These are phyloP conservation scores for Begonia peltatifolia DNA, from an alignment of 306 rosid genomes.

Conservation along the genomic window DNA sequence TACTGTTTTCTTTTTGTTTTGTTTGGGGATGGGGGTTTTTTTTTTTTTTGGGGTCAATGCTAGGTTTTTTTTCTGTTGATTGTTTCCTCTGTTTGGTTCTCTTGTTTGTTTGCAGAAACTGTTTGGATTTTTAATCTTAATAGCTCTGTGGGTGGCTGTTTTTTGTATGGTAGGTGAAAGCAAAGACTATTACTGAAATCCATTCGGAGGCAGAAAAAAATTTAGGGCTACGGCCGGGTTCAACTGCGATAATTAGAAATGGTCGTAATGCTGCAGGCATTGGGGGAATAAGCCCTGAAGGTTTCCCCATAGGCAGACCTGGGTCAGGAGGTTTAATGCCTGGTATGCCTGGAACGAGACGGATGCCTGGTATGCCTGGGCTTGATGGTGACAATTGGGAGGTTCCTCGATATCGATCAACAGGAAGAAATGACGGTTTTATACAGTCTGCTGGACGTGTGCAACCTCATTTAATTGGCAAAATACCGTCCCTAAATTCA, in stretches of 20 bases:
- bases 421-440: constrained; percentile 10
- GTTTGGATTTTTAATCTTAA: not conserved
- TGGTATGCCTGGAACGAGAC: constrained; percentile 19
- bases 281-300: constrained; percentile 18
- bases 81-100: too few relatives aligned
- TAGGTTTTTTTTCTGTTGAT: too few relatives aligned
- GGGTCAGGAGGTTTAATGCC: constrained; percentile 16
- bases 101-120: too few relatives aligned
- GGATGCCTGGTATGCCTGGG: constrained; percentile 32
- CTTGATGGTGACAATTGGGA: constrained; percentile 25
- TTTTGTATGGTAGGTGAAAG: constrained; percentile 25
- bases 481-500: constrained; percentile 18
- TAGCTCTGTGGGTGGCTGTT: constrained; percentile 4
- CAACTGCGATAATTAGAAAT: constrained; percentile 24
- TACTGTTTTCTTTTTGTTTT: not conserved
- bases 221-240: constrained; percentile 27
- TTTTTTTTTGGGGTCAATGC: too few relatives aligned
- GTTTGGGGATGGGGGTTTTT: too few relatives aligned
- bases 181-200: constrained; percentile 30
- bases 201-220: constrained; percentile 37
- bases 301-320: too few relatives aligned
- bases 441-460: constrained; percentile 8
- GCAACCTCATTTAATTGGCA: constrained; percentile 14
- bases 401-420: constrained; percentile 18
- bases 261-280: constrained; percentile 13